Evolutionary conservation across 2,329 filamentous ascomycete species (phyloP).

Genomic region (Chrysoporthe austroafricana): DNA sequence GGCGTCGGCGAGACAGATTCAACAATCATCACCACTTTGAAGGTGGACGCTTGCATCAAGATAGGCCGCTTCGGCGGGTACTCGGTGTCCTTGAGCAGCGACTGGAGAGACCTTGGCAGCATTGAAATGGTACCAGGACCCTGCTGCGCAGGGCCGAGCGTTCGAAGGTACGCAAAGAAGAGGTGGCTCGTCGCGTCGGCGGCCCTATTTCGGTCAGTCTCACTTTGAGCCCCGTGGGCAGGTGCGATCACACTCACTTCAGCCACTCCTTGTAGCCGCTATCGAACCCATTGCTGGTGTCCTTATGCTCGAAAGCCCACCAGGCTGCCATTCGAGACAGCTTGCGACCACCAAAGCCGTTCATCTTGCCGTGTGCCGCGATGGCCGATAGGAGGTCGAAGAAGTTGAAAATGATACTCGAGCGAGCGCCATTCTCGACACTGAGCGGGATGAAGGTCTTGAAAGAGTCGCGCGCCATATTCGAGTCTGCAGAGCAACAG

Average conservation of each 20-base stretch:
- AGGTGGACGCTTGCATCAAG: conserved; percentile 78
- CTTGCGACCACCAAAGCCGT: conserved; percentile 91
- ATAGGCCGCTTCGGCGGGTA: conserved; percentile 84
- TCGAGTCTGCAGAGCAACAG: conserved; percentile 68
- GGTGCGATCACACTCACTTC: conserved; percentile 56
- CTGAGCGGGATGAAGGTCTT: conserved; percentile 95
- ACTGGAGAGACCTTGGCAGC: conserved; percentile 87
- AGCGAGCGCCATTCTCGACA: conserved; percentile 82
- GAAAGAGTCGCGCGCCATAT: conserved; percentile 90
- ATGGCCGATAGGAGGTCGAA: conserved; percentile 92
- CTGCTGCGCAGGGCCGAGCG: conserved; percentile 75
- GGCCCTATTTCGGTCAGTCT: conserved; percentile 61
- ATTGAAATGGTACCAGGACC: conserved; percentile 78
- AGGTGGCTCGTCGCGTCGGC: conserved; percentile 95
- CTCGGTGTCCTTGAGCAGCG: conserved; percentile 87
- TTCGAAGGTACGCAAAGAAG: conserved; percentile 96
- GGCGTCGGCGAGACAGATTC: conserved; percentile 93
- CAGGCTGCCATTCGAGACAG: conserved; percentile 93
- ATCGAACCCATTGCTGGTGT: conserved; percentile 89
- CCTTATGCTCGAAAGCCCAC: conserved; percentile 96
- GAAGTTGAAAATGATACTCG: conserved; percentile 92
- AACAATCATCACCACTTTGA: conserved; percentile 95
- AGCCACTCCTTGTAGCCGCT: conserved; percentile 90
- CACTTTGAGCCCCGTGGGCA: neutral
- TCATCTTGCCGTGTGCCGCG: conserved; percentile 89